A percentile compares a stretch with the other conserved stretches of the same genome.
Conservation (phyloP, 2,329 filamentous ascomycete species). For the Didymella arachidicola region DNA sequence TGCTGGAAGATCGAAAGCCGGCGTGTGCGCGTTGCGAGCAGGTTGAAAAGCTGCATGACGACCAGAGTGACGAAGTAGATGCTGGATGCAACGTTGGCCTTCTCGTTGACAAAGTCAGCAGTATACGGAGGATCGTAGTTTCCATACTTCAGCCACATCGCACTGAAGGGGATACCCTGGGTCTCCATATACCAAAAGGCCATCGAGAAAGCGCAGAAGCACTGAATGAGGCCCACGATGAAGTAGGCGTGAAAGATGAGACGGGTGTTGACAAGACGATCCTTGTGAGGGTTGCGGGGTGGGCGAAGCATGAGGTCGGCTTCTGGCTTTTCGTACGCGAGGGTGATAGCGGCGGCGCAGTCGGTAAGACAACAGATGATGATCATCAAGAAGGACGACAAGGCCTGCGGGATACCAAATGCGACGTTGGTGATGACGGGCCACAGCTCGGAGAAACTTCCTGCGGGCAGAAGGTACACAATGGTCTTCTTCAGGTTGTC, state of each 20-base stretch:
- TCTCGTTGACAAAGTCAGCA: conserved; percentile 47
- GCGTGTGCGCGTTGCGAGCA: conserved; percentile 71
- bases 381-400: conserved; percentile 74
- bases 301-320: conserved; percentile 74
- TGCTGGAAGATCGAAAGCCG: conserved; percentile 73
- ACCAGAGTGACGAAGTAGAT: conserved; percentile 84
- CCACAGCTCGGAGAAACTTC: conserved; percentile 77
- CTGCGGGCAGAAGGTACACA: conserved; percentile 76
- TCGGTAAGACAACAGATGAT: conserved; percentile 75
- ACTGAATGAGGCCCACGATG: conserved; percentile 67
- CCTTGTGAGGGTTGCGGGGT: conserved; percentile 72
- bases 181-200: conserved; percentile 52
- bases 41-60: conserved; percentile 82
- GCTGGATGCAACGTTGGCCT: conserved; percentile 71
- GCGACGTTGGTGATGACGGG: conserved; percentile 76
- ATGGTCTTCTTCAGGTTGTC: conserved; percentile 81
- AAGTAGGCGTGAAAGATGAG: conserved; percentile 77
- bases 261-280: conserved; percentile 76
- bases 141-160: conserved; percentile 66
- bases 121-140: conserved; percentile 37
- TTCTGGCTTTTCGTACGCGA: conserved; percentile 80
- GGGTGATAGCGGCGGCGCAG: conserved; percentile 67
- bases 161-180: conserved; percentile 70
- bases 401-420: conserved; percentile 75
- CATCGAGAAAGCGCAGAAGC: conserved; percentile 55